Percentiles rank a stretch among this genome's conserved stretches.
Evolutionary conservation across 192 early-diverging fungal species (phyloP).

Genomic region (Coemansia sp.): DNA sequence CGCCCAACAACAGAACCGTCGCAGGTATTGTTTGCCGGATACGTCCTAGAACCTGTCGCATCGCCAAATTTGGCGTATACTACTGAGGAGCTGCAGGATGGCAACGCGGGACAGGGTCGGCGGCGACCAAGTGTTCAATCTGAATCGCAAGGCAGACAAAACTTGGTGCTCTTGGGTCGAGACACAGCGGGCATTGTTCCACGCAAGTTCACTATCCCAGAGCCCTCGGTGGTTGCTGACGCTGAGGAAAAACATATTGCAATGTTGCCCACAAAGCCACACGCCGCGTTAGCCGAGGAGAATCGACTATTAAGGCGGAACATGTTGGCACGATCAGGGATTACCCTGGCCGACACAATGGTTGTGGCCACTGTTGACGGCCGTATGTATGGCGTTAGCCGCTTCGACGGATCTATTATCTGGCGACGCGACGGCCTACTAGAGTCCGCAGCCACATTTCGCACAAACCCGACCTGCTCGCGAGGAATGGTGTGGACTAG

Average conservation of each 20-base stretch:
- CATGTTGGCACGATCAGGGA: constrained; percentile 33
- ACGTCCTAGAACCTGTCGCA: background rate
- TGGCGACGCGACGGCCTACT: constrained; percentile 41
- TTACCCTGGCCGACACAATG: constrained; percentile 42
- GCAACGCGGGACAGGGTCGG: background rate
- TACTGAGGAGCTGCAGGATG: background rate
- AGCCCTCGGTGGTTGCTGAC: constrained; percentile 46
- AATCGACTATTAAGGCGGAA: constrained; percentile 34
- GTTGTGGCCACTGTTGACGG: constrained; percentile 51
- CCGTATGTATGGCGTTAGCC: constrained; percentile 45
- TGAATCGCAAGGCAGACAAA: background rate
- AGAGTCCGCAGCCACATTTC: constrained; percentile 5
- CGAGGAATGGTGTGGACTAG: constrained; percentile 43
- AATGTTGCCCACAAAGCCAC: constrained; percentile 43
- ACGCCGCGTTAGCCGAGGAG: constrained; percentile 22
- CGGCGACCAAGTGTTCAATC: constrained; percentile 1
- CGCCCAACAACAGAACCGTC: background rate
- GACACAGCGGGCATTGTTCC: constrained; percentile 36
- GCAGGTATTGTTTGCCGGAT: background rate
- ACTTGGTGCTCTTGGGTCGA: constrained; percentile 27
- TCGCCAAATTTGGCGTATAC: background rate
- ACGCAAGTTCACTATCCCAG: constrained; percentile 51
- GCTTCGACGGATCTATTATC: constrained; percentile 41
- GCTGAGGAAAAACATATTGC: constrained; percentile 42
- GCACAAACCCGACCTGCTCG: constrained; percentile 9